These are phyloP conservation scores for Flaveria brownii DNA, from an alignment of 129 eudicot genomes.

Conservation along the genomic window DNA sequence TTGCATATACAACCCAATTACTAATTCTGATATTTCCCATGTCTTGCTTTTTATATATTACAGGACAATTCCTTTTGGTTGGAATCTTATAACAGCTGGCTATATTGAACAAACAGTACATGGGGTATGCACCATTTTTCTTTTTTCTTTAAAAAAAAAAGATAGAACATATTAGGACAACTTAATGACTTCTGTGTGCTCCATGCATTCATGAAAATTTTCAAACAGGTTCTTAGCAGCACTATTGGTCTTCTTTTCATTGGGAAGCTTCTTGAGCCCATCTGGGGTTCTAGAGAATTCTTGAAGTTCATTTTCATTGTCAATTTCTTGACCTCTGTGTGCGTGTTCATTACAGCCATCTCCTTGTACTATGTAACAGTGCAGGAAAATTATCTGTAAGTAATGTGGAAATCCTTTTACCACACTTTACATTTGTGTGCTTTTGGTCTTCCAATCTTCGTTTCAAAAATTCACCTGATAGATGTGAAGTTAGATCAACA, in stretches of 20 bases:
- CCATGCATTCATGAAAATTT: not conserved
- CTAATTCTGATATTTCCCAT: constrained; percentile 13
- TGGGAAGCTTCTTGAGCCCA: constrained; percentile 95
- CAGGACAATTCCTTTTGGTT: constrained; percentile 98
- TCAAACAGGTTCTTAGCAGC: constrained; percentile 73
- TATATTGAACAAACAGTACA: constrained; percentile 78
- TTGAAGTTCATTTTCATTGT: constrained; percentile 89
- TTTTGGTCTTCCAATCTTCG: constrained; percentile 24
- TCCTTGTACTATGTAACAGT: constrained; percentile 72
- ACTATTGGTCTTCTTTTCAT: constrained; percentile 79
- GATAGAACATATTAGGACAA: not conserved
- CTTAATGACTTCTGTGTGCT: constrained; percentile 11
- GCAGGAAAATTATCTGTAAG: constrained; percentile 91
- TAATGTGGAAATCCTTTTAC: constrained; percentile 9
- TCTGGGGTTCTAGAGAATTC: constrained; percentile 96
- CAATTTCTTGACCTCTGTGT: constrained; percentile 79
- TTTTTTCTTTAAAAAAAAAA: not conserved
- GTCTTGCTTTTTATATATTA: constrained; percentile 25
- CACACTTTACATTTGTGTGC: not conserved
- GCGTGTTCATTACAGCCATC: constrained; percentile 88
- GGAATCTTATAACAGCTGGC: constrained; percentile 98
- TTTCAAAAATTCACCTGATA: not conserved
- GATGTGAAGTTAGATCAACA: constrained; percentile 14
- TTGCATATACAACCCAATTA: constrained; percentile 4
- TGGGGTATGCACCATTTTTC: constrained; percentile 60